Base-by-base conservation (phyloP, 805 yeast species). In the Monosporozyma servazzii region DNA sequence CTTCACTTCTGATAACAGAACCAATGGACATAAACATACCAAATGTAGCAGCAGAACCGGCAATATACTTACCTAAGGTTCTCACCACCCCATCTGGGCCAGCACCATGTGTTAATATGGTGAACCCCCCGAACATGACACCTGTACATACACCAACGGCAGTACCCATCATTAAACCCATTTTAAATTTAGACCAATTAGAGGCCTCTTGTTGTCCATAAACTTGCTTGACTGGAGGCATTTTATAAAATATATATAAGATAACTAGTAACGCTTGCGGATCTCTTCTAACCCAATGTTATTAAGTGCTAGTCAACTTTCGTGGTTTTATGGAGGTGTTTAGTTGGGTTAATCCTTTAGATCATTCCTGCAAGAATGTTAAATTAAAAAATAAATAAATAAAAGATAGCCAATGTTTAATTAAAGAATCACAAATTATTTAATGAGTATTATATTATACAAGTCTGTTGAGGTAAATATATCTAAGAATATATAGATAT, bases 41-140 rank as follows among this genome's bases (percentile, higher is more conserved):
- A 70, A 93, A 91, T 10, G 97, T 91, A 47, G 95, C 96, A 2
- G 96, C 96, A 5, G 96, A 88, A 51, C 97, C 97, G 62, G 86
- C 84, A 71, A 93, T 90, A 71, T 90, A 93, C 72, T 91, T 96
- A 51, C 99, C 98, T 64, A 93, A 74, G 1, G 97, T 91, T 73
- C 96, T 84, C 83, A 93, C 86, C 52, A 88, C 88, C 51, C 99
- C 99, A 64, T 88, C 86, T 47, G 99, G 99, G 13, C 96, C 96
- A n/a, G 99, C 93, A 18, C 99, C 99, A 58, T 86, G 83, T 51
- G 89, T 90, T 57, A 88, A 69, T 59, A 95, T 85, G 53, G 96
- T 84, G 64, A 87, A 82, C 23, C 96, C 96, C 48, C 98, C 99
- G 68, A 91, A 93, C 58, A 95, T 73, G 47, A 91, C 84, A 56